Evolutionary conservation across 1,284 basidiomycete genomes (phyloP).

Genomic region (Malassezia sp.): DNA sequence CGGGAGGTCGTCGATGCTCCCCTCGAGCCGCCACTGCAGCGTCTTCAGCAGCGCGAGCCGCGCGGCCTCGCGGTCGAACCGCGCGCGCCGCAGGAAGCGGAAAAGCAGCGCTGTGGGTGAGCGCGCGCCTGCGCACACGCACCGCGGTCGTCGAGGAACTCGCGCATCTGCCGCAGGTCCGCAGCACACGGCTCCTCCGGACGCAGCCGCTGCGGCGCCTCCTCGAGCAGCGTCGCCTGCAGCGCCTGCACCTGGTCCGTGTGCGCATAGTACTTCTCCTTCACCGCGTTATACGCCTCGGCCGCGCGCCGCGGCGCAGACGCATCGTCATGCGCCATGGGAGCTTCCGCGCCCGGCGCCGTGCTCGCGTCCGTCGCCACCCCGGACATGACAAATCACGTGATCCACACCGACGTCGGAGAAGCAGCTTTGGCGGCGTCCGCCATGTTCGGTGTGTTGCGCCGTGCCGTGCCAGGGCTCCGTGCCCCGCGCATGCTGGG

Average conservation of each 20-base stretch:
- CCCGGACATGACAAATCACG: too few relatives aligned
- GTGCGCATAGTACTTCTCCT: slow-evolving; percentile 1
- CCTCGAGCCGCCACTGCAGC: slow-evolving; percentile 13
- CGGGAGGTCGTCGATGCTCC: slow-evolving; percentile 7
- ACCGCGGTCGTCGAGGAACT: slow-evolving; percentile 9
- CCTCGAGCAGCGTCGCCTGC: slow-evolving; percentile 2
- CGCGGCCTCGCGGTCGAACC: slow-evolving; percentile 1
- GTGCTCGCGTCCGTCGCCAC: too few relatives aligned
- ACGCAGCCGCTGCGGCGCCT: neutral
- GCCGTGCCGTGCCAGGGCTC: too few relatives aligned
- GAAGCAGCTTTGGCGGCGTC: too few relatives aligned
- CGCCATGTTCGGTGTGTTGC: too few relatives aligned
- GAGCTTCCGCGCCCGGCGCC: too few relatives aligned
- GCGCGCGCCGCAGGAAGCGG: slow-evolving; percentile 9
- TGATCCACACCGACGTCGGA: too few relatives aligned
- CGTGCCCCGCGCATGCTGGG: too few relatives aligned
- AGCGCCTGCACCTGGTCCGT: neutral
- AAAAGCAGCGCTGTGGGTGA: slow-evolving; percentile 7
- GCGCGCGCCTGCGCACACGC: too few relatives aligned
- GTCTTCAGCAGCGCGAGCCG: slow-evolving; percentile 4
- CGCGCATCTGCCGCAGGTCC: slow-evolving; percentile 2
- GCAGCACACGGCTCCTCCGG: neutral
- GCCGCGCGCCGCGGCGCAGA: too few relatives aligned
- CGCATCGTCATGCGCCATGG: too few relatives aligned
- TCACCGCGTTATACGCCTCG: neutral